Percentiles rank a stretch among this genome's conserved stretches.
Conservation (phyloP, 805 yeast genomes). For the Trichomonascus vanleenenianus region DNA sequence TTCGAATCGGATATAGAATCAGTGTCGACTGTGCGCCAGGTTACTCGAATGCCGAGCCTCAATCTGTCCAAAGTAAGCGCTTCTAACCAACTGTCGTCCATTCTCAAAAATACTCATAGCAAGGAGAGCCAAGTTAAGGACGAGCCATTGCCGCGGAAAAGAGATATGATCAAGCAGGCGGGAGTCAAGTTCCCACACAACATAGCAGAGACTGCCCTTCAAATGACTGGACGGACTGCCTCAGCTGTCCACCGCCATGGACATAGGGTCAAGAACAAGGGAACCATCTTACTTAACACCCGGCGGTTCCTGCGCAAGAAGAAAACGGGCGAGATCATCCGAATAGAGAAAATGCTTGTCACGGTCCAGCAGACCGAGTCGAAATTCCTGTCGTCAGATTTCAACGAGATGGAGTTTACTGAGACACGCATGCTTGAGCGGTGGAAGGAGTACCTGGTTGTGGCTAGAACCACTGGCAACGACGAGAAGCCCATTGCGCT, state of each 20-base stretch:
- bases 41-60: too few relatives aligned
- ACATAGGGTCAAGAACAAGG: not conserved
- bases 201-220: not conserved
- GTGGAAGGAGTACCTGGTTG: slow-evolving; percentile 76
- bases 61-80: too few relatives aligned
- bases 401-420: slow-evolving; percentile 43
- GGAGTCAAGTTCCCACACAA: not conserved
- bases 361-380: slow-evolving; percentile 39
- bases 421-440: slow-evolving; percentile 55
- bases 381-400: slow-evolving; percentile 26
- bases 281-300: slow-evolving; percentile 7
- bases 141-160: not conserved
- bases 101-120: too few relatives aligned
- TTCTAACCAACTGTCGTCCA: too few relatives aligned
- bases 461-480: slow-evolving; percentile 55
- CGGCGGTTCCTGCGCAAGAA: slow-evolving; percentile 12
- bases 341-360: slow-evolving; percentile 62
- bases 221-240: not conserved
- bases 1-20: too few relatives aligned
- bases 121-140: not conserved
- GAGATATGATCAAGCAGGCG: slow-evolving; percentile 2
- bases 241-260: not conserved
- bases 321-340: slow-evolving; percentile 51
- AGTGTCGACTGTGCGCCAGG: too few relatives aligned
- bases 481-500: slow-evolving; percentile 45